These are phyloP conservation scores for Trichoderma sp. DNA, from an alignment of 2,329 filamentous ascomycete species.

Conservation along the genomic window DNA sequence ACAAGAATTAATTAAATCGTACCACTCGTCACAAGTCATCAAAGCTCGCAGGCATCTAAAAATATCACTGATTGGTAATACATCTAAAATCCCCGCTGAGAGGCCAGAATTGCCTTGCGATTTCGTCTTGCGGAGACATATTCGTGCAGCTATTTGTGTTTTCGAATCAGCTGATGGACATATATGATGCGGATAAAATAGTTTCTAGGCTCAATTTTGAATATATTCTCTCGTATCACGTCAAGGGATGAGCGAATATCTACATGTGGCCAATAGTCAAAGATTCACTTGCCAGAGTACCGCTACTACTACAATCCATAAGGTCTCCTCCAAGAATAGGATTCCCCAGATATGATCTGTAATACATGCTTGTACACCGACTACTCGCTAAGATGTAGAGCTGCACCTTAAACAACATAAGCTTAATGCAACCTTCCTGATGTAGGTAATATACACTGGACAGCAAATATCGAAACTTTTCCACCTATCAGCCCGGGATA, in stretches of 20 bases:
- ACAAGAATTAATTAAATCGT: background rate
- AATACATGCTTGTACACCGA: background rate
- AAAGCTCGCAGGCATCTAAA: background rate
- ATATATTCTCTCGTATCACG: background rate
- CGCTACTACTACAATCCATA: background rate
- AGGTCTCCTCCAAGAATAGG: background rate
- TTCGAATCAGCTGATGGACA: background rate
- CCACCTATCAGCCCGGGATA: background rate
- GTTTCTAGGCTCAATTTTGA: background rate
- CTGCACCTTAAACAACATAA: constrained; percentile 1
- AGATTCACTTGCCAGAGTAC: background rate
- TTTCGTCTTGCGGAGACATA: background rate
- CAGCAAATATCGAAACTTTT: background rate
- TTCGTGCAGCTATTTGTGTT: background rate
- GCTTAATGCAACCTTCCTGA: constrained; percentile 7
- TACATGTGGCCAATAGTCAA: no score
- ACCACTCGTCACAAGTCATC: background rate
- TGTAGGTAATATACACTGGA: background rate
- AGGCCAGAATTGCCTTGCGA: background rate
- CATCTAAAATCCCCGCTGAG: background rate
- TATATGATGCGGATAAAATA: background rate
- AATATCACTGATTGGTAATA: background rate
- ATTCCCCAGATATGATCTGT: background rate
- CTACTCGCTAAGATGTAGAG: background rate
- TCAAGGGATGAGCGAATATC: background rate